Evolutionary conservation across 2,329 filamentous ascomycete species (phyloP).

Genomic region (Lachnellula hyalina): DNA sequence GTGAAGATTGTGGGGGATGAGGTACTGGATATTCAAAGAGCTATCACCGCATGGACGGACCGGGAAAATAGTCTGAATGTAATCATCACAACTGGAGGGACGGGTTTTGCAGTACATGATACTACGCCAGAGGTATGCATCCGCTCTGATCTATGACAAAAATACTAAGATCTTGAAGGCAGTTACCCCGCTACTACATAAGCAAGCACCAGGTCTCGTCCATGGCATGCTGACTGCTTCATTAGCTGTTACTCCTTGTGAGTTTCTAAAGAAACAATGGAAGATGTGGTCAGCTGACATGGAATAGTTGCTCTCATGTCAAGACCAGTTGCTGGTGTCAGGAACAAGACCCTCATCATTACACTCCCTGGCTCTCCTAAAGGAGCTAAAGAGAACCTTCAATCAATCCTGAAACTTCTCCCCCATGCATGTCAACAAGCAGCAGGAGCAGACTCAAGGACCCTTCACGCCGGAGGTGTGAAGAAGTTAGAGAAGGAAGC

Average conservation of each 20-base stretch:
- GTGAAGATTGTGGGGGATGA: slow-evolving; percentile 77
- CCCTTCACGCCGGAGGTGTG: slow-evolving; percentile 73
- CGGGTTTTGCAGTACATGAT: slow-evolving; percentile 83
- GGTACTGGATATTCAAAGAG: slow-evolving; percentile 66
- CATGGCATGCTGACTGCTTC: slow-evolving; percentile 91
- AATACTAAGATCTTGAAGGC: slow-evolving; percentile 47
- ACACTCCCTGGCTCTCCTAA: slow-evolving; percentile 94
- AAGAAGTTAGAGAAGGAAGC: slow-evolving; percentile 81
- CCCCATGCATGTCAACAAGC: slow-evolving; percentile 94
- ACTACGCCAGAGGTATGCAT: slow-evolving; percentile 74
- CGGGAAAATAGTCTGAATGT: slow-evolving; percentile 60
- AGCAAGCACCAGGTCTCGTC: slow-evolving; percentile 83
- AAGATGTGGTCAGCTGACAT: slow-evolving; percentile 19
- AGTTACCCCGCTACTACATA: slow-evolving; percentile 72
- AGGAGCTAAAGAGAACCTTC: slow-evolving; percentile 87
- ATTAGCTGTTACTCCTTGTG: slow-evolving; percentile 82
- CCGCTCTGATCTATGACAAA: background rate
- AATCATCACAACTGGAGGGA: slow-evolving; percentile 85
- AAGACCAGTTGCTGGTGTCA: slow-evolving; percentile 81
- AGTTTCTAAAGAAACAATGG: slow-evolving; percentile 31
- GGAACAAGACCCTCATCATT: slow-evolving; percentile 75
- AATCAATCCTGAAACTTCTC: slow-evolving; percentile 81
- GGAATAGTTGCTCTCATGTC: slow-evolving; percentile 88
- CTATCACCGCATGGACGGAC: slow-evolving; percentile 71
- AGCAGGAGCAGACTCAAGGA: slow-evolving; percentile 73